Percentiles rank a stretch among this genome's conserved stretches.
phyloP scores from a whole-genome alignment of 768 basidiomycete species.

The Psilocybe cyanescens region DNA sequence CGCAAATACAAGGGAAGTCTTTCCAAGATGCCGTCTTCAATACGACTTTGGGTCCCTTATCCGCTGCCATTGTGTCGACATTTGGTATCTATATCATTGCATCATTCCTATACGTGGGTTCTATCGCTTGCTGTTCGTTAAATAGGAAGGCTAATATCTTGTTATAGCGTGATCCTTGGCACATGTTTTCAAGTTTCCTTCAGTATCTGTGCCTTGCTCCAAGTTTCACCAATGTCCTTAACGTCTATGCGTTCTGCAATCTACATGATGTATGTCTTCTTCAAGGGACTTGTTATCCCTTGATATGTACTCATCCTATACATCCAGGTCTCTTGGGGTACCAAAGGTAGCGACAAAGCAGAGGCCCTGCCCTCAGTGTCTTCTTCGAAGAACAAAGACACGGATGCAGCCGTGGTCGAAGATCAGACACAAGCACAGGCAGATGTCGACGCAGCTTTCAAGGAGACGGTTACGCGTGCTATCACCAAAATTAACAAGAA shows the following conservation, averaged over 20 bases:
- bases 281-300: background rate
- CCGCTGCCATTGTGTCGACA: conserved; percentile 88
- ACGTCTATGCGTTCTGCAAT: conserved; percentile 98
- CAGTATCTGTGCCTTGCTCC: conserved; percentile 92
- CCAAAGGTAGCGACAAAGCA: conserved; percentile 93
- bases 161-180: conserved; percentile 91
- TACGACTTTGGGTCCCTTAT: conserved; percentile 78
- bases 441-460: conserved; percentile 90
- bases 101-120: conserved; percentile 83
- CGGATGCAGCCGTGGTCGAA: conserved; percentile 80
- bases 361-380: conserved; percentile 90
- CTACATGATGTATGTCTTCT: conserved; percentile 73
- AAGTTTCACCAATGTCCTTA: conserved; percentile 93
- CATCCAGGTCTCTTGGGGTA: conserved; percentile 86
- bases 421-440: conserved; percentile 83
- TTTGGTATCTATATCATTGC: conserved; percentile 88
- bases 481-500: conserved; percentile 73
- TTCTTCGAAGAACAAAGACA: conserved; percentile 79
- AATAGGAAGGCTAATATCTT: background rate
- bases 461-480: conserved; percentile 88
- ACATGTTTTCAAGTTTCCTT: conserved; percentile 93
- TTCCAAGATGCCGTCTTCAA: conserved; percentile 61
- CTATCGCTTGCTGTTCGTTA: conserved; percentile 2
- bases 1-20: conserved; percentile 50
- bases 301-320: background rate